A percentile compares a stretch with the other conserved stretches of the same genome.
Evolutionary conservation across 2,329 filamentous ascomycete genomes (phyloP).

Genomic region (Ceratocystiopsis brevicomis): DNA sequence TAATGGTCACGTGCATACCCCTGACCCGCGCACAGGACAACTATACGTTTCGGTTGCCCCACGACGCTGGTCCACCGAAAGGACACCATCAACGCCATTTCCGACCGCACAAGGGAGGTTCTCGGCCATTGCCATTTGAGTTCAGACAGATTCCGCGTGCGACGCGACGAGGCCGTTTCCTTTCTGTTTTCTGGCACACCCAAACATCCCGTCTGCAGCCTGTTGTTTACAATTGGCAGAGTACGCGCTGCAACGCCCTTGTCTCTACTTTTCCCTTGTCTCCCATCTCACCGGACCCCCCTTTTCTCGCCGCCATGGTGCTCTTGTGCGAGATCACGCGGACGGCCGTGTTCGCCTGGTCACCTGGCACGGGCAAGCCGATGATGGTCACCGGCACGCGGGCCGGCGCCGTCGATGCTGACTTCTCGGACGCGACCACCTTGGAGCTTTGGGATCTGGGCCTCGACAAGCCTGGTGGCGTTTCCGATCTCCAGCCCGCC

Average conservation of each 20-base stretch:
- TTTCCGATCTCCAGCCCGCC: slow-evolving; percentile 68
- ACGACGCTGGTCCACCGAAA: no score
- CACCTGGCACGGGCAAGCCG: slow-evolving; percentile 57
- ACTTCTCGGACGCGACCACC: slow-evolving; percentile 95
- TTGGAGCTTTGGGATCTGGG: slow-evolving; percentile 90
- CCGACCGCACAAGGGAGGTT: no score
- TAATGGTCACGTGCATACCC: no score
- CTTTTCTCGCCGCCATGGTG: slow-evolving; percentile 46
- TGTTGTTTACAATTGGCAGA: not conserved
- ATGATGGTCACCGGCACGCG: slow-evolving; percentile 84
- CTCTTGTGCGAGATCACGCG: slow-evolving; percentile 89
- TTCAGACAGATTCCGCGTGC: no score
- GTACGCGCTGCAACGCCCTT: not conserved
- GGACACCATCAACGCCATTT: no score
- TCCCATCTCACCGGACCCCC: not conserved
- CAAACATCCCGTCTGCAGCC: not conserved
- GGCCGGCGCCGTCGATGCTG: slow-evolving; percentile 84
- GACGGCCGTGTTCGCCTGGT: slow-evolving; percentile 96
- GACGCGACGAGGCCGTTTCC: no score
- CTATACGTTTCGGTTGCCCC: not conserved
- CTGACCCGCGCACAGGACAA: no score
- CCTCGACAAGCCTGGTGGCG: slow-evolving; percentile 56
- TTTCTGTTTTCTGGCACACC: not conserved
- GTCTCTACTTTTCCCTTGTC: not conserved
- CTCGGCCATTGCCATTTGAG: no score